These are phyloP conservation scores for Dothideomycetidae sp. DNA, from an alignment of 2,329 filamentous ascomycete species.

Conservation along the genomic window DNA sequence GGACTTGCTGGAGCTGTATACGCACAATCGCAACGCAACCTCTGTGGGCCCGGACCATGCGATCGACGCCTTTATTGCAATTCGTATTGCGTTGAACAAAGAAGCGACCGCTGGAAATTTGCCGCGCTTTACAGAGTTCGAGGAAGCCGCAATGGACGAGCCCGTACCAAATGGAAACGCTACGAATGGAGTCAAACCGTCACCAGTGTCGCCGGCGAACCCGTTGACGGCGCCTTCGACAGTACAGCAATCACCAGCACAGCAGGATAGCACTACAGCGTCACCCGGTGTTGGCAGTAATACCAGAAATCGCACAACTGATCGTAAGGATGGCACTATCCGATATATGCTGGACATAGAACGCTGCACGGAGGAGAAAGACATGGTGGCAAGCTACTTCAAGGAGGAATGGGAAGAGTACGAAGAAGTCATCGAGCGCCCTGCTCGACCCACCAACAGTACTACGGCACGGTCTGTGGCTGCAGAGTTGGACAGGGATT, in stretches of 20 bases:
- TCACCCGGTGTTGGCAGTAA: constrained; percentile 19
- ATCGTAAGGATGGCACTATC: constrained; percentile 55
- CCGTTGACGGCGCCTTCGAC: constrained; percentile 3
- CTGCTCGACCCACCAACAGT: constrained; percentile 16
- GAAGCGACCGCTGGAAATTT: constrained; percentile 52
- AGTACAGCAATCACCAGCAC: constrained; percentile 22
- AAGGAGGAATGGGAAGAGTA: constrained; percentile 63
- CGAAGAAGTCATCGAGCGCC: constrained; percentile 57
- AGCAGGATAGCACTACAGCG: constrained; percentile 18
- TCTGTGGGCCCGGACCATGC: constrained; percentile 58
- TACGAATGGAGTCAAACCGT: constrained; percentile 18
- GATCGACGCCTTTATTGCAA: constrained; percentile 65
- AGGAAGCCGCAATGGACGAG: constrained; percentile 22
- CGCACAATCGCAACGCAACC: constrained; percentile 62
- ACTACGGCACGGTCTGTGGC: constrained; percentile 8
- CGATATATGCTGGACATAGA: constrained; percentile 79
- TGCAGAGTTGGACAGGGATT: constrained; percentile 13
- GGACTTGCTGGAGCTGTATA: constrained; percentile 84
- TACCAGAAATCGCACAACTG: constrained; percentile 21
- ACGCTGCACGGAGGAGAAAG: constrained; percentile 57
- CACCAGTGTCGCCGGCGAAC: constrained; percentile 6
- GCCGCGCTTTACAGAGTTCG: constrained; percentile 45
- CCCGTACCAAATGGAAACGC: constrained; percentile 22
- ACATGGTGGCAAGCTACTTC: constrained; percentile 53
- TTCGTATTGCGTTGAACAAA: constrained; percentile 76